These are phyloP conservation scores for Colletotrichum agaves DNA, from an alignment of 2,329 filamentous ascomycete genomes.

Conservation along the genomic window DNA sequence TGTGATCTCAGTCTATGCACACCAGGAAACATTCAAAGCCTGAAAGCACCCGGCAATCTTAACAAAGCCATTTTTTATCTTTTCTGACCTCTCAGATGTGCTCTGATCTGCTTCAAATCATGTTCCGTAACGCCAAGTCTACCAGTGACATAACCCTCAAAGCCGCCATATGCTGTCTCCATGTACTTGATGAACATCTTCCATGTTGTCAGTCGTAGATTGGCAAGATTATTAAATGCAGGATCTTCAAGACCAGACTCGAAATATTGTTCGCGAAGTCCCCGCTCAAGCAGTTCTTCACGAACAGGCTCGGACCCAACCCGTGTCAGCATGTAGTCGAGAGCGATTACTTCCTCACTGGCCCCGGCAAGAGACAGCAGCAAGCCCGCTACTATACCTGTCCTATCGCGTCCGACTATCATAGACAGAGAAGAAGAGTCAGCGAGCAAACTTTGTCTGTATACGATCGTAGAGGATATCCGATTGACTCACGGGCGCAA, in stretches of 20 bases:
- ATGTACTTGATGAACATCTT: background rate
- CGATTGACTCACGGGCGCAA: slow-evolving; percentile 58
- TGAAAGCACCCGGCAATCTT: too few species aligned
- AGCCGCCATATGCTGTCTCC: background rate
- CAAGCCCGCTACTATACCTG: background rate
- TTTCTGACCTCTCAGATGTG: background rate
- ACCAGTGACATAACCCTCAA: background rate
- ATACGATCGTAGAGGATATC: too few species aligned
- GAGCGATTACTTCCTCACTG: background rate
- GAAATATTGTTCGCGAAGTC: background rate
- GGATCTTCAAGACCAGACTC: background rate
- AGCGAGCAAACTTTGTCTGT: too few species aligned
- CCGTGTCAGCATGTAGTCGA: slow-evolving; percentile 1
- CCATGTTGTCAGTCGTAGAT: background rate
- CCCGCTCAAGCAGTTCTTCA: background rate
- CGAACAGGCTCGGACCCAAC: slow-evolving; percentile 3
- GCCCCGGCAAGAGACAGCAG: background rate
- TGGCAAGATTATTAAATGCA: slow-evolving; percentile 1
- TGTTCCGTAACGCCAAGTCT: background rate
- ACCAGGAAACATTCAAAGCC: background rate
- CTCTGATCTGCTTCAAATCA: background rate
- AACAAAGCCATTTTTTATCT: too few species aligned
- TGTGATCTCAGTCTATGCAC: background rate
- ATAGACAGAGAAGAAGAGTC: too few species aligned
- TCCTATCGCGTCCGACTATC: slow-evolving; percentile 6